Evolutionary conservation across 2,329 filamentous ascomycete genomes (phyloP), one percentile per base, ranked within the genome.

Genomic region (Amphichorda felina): DNA sequence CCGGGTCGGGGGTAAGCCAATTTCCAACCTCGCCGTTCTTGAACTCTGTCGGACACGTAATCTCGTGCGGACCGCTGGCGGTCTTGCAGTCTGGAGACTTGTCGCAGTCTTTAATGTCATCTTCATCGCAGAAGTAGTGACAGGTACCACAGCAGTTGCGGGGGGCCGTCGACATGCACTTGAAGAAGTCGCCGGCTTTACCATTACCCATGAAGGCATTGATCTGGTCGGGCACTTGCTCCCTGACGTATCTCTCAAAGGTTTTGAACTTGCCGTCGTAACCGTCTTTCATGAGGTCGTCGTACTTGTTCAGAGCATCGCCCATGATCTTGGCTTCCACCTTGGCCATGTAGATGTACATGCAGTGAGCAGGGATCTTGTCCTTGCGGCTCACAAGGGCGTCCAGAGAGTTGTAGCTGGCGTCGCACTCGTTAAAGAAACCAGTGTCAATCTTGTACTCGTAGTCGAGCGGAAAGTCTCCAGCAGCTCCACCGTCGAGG

Each of bases 211-310:
- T 39, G 33, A 39, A 45, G 2, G 35, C 34, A 14, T 44, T 30
- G 18, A 45, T 36, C 29, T 40, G 36, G n/a, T 16, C 11, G 2
- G 33, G 31, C 1, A 39, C 36, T 21, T 38, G 33, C 14, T 38
- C 29, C 27, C 40, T 39, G 32, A 42, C 30, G 27, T 33, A 34
- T 7, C 34, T 15, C 18, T 34, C 36, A 28, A 36, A 43, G 3
- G 15, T 33, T 4, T 36, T 29, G 29, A 43, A 42, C 19, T 42
- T 43, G 22, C 32, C 22, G 25, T 46, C 43, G 24, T 44, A 46
- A 22, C 34, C 41, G 15, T 40, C 30, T 11, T 39, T 30, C 2
- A 39, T 33, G 26, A 45, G 26, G 11, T 34, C 18, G 2, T 42
- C 28, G 37, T 43, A 43, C 30, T 38, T 38, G 10, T 36, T 29